A percentile compares a stretch with the other conserved stretches of the same genome.
Evolutionary conservation across 495 filamentous ascomycete genomes (phyloP).

Genomic region (Podospora conica): DNA sequence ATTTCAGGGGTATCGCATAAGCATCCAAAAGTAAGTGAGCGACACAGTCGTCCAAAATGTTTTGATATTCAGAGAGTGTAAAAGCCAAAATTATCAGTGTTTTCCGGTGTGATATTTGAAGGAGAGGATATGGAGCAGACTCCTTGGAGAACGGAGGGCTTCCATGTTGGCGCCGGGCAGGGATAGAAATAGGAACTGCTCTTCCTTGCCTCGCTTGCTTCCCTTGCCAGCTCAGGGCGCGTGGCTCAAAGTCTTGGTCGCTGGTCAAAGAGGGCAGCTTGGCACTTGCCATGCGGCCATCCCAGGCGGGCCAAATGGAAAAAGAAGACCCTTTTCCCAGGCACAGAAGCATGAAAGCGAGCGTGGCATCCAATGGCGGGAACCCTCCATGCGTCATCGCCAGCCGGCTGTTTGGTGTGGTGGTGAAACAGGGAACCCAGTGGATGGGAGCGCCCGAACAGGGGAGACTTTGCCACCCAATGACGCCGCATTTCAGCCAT

Average conservation of each 20-base stretch:
- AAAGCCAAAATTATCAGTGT: background rate
- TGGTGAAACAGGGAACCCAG: constrained; percentile 3
- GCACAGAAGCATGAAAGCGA: background rate
- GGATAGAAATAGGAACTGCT: background rate
- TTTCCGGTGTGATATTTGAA: background rate
- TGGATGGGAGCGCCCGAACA: background rate
- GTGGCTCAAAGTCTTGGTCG: background rate
- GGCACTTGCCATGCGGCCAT: background rate
- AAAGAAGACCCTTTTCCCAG: constrained; percentile 1
- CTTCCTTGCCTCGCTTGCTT: background rate
- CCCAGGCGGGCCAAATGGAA: background rate
- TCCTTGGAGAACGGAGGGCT: background rate
- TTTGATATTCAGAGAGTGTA: background rate
- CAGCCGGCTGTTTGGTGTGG: background rate
- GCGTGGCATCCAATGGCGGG: background rate
- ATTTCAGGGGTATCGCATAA: background rate
- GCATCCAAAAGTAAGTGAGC: background rate
- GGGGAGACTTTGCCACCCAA: constrained; percentile 3
- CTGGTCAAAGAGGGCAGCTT: background rate
- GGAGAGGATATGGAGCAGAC: background rate
- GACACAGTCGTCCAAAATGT: background rate
- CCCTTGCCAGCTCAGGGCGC: background rate
- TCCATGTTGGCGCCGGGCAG: background rate
- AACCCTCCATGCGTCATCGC: constrained; percentile 6
- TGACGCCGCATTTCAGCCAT: constrained; percentile 8